Evolutionary conservation across 148 eudicot genomes (phyloP), one percentile per base, ranked within the genome.

Genomic region (Amaranthus cruentus): DNA sequence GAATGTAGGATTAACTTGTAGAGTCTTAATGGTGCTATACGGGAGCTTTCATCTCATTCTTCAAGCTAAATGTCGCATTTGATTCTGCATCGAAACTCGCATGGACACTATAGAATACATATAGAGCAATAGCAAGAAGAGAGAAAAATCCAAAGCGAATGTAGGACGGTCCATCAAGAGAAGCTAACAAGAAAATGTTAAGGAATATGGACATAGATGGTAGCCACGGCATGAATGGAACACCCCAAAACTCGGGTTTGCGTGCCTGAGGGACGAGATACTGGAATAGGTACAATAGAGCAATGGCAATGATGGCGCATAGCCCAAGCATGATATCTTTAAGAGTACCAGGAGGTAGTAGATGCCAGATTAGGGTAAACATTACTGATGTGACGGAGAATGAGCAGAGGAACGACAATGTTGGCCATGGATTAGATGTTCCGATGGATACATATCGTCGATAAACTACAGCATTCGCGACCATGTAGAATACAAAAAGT

Each of bases 401-500:
- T 21, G 85, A 77, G 68, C 82, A 70, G 6, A 93, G 84, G 92
- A 91, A 93, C 44, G 92, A 87, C 11, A 91, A 67, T 0, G 98
- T 88, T 4, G 92, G 98, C 88, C 88, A 82, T 4, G 95, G 91
- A 71, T 85, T 91, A 2, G 91, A 88, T 4, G 88, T 84, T 13
- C 89, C 97, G 0, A 73, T 66, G 0, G 81, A 56, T 1, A 91
- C 97, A 50, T 93, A 88, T 4, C 98, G 92, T 52, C 91, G 77
- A 79, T 85, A 93, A 55, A 93, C 85, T 43, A 93, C 89, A 4
- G 98, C 98, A 64, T 88, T 93, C 0, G 91, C 88, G 12, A 93
- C 98, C 98, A 89, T 89, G 87, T 89, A 93, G 85, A 93, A 93
- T 51, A 93, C 95, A 62, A 93, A 93, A 38, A 93, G 95, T 0